Conservation (phyloP, 169 alveolate genomes). For the Plasmodium berghei region DNA sequence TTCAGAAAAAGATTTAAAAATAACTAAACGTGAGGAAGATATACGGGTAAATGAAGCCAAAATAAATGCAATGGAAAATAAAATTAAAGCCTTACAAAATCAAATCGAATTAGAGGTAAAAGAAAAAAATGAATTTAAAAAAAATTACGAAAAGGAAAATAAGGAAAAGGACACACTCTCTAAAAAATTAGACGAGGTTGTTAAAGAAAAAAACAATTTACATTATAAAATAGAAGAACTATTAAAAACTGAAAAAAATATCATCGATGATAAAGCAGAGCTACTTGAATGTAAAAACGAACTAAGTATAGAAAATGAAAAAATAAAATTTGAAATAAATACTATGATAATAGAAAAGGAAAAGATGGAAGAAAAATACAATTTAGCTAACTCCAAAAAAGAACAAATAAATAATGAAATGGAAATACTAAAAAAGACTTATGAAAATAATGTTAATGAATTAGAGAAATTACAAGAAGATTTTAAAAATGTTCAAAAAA, state of each 20-base stretch:
- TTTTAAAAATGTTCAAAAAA: background rate
- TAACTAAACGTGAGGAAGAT: conserved; percentile 13
- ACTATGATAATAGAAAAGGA: conserved; percentile 18
- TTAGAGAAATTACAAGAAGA: conserved; percentile 7
- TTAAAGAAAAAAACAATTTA: conserved; percentile 33
- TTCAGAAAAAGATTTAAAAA: conserved; percentile 28
- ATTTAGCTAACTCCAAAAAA: conserved; percentile 7
- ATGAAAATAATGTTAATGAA: conserved; percentile 8
- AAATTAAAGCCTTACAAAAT: conserved; percentile 27
- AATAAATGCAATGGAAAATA: conserved; percentile 29
- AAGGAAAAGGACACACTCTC: conserved; percentile 16
- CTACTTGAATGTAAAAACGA: conserved; percentile 21
- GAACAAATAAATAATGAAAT: conserved; percentile 24
- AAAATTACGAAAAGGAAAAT: conserved; percentile 32
- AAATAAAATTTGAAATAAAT: conserved; percentile 19
- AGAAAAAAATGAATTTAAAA: conserved; percentile 38
- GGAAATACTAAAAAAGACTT: background rate
- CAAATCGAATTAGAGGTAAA: conserved; percentile 19
- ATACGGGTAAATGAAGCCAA: background rate
- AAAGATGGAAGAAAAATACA: conserved; percentile 21
- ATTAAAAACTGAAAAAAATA: conserved; percentile 53
- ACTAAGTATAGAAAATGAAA: conserved; percentile 36
- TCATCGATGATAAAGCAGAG: conserved; percentile 21
- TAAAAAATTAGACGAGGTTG: conserved; percentile 15
- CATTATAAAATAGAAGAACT: conserved; percentile 39